phyloP scores from a whole-genome alignment of 2,329 filamentous ascomycete species.

The Elsinoe australis region DNA sequence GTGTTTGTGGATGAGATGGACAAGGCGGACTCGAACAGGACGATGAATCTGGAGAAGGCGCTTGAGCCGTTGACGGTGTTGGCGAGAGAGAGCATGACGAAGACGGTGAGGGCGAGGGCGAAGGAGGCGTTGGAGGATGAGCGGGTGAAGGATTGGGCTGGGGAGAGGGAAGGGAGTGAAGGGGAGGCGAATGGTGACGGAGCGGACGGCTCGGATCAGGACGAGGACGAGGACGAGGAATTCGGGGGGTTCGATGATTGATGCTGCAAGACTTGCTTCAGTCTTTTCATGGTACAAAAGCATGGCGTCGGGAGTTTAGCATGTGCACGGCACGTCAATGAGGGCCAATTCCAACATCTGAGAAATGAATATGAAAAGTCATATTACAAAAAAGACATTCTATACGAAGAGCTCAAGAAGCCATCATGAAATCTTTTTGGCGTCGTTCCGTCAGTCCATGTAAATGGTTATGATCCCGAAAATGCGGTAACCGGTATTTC shows the following conservation, averaged over 20 bases:
- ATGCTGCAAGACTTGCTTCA: conserved; percentile 22
- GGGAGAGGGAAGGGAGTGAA: conserved; percentile 34
- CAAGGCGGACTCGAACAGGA: conserved; percentile 50
- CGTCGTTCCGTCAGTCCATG: neutral
- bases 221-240: conserved; percentile 44
- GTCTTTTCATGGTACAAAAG: no score
- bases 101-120: conserved; percentile 62
- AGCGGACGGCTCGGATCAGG: conserved; percentile 31
- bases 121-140: conserved; percentile 66
- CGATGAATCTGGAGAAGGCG: conserved; percentile 41
- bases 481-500: neutral
- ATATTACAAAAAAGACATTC: conserved; percentile 8
- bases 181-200: conserved; percentile 34
- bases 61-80: conserved; percentile 51
- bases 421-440: no score
- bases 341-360: neutral
- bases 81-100: conserved; percentile 53
- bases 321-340: neutral
- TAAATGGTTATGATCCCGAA: neutral
- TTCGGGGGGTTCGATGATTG: conserved; percentile 65
- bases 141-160: conserved; percentile 57
- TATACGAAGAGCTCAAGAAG: neutral
- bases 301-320: conserved; percentile 16
- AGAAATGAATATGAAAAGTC: conserved; percentile 12
- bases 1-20: conserved; percentile 88